Percentiles rank a stretch among this genome's conserved stretches.
These are phyloP conservation scores for Sinapis alba DNA, from an alignment of 441 rosid species.

Conservation along the genomic window DNA sequence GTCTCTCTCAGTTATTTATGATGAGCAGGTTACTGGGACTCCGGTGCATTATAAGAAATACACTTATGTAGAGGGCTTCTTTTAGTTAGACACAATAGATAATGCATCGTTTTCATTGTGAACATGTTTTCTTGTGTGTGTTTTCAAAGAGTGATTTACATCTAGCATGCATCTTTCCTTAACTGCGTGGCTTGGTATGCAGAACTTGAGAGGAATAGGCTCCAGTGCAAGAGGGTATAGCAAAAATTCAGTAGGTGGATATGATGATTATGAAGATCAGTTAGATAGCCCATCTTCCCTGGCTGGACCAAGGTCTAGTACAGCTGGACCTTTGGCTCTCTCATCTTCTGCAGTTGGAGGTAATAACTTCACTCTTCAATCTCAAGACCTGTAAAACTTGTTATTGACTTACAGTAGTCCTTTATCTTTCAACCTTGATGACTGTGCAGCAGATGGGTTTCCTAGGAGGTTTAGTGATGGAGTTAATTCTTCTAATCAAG, in stretches of 20 bases:
- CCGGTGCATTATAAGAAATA: not conserved
- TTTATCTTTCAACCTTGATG: constrained; percentile 51
- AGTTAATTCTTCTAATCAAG: constrained; percentile 62
- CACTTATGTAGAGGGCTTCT: not conserved
- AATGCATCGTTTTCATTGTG: not conserved
- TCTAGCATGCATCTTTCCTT: constrained; percentile 23
- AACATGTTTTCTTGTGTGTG: not conserved
- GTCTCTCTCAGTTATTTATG: not conserved
- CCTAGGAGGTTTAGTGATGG: constrained; percentile 67
- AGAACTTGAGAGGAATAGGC: constrained; percentile 48
- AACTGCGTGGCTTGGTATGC: constrained; percentile 44
- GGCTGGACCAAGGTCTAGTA: constrained; percentile 60
- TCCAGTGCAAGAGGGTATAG: constrained; percentile 48
- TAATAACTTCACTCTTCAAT: constrained; percentile 47
- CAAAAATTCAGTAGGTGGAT: constrained; percentile 49
- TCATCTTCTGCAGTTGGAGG: constrained; percentile 57
- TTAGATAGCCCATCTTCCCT: constrained; percentile 49
- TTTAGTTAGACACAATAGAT: not conserved
- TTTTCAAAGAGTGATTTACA: constrained; percentile 13
- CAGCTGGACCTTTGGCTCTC: constrained; percentile 45
- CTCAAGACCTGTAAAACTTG: constrained; percentile 47
- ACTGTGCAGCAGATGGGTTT: constrained; percentile 52
- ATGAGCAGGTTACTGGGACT: constrained; percentile 6
- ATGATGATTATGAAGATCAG: constrained; percentile 60
- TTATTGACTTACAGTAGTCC: constrained; percentile 45